A percentile compares a stretch with the other conserved stretches of the same genome.
These are phyloP conservation scores for Asterionellopsis glacialis DNA, from an alignment of 108 stramenopile genomes.

Conservation along the genomic window DNA sequence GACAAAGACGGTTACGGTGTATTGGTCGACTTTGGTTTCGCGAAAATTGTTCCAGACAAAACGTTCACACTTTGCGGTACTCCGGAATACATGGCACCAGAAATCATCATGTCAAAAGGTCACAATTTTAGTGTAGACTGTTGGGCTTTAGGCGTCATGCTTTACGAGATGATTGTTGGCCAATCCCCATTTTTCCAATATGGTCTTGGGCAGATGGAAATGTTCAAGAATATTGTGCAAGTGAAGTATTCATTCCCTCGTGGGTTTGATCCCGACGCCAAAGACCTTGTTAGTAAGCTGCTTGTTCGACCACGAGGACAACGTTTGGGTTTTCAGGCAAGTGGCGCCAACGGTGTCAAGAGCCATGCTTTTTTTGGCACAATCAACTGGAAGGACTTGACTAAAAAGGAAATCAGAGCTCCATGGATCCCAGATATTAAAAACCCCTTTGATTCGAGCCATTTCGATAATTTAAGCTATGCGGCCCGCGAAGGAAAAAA, in stretches of 20 bases:
- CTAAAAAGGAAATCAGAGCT: slow-evolving; percentile 67
- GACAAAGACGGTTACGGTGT: slow-evolving; percentile 86
- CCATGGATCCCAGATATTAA: slow-evolving; percentile 89
- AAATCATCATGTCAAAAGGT: slow-evolving; percentile 90
- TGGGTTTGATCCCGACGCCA: slow-evolving; percentile 32
- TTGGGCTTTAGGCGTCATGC: slow-evolving; percentile 93
- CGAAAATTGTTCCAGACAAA: slow-evolving; percentile 79
- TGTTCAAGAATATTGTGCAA: slow-evolving; percentile 74
- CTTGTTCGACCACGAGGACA: slow-evolving; percentile 51
- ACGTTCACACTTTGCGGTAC: slow-evolving; percentile 94
- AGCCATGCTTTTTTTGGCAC: slow-evolving; percentile 76
- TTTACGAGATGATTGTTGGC: slow-evolving; percentile 93
- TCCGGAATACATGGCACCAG: slow-evolving; percentile 94
- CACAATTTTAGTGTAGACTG: slow-evolving; percentile 97
- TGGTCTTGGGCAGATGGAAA: slow-evolving; percentile 59
- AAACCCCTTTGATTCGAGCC: slow-evolving; percentile 77
- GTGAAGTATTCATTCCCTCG: slow-evolving; percentile 60
- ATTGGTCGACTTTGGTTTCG: slow-evolving; percentile 90
- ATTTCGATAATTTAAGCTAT: slow-evolving; percentile 70
- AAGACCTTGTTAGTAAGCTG: slow-evolving; percentile 62
- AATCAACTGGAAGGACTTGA: slow-evolving; percentile 65
- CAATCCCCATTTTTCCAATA: slow-evolving; percentile 69
- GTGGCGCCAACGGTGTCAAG: slow-evolving; percentile 69
- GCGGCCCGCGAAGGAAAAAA: not conserved
- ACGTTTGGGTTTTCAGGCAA: slow-evolving; percentile 67